Evolutionary conservation across 176 grass and related monocot genomes (phyloP).

Genomic region (Aegilops tauschii): DNA sequence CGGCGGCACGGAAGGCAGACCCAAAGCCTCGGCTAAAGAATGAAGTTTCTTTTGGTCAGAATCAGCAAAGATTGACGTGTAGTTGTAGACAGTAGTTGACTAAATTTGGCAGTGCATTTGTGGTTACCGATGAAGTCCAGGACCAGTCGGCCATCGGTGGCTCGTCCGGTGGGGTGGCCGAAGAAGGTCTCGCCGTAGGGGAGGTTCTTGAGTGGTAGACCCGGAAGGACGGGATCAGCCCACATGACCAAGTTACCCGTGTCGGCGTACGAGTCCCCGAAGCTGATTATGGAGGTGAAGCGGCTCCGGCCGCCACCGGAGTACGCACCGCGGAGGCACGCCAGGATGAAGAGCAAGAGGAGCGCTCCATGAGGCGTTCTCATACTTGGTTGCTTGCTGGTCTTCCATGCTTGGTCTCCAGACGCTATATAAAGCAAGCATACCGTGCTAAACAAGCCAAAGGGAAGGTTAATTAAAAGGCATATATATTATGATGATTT

Average conservation of each 20-base stretch:
- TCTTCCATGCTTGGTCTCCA: neutral
- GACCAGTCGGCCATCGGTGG: slow-evolving; percentile 43
- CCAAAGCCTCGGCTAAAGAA: slow-evolving; percentile 32
- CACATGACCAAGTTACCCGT: slow-evolving; percentile 37
- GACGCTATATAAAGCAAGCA: neutral
- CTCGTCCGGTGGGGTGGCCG: slow-evolving; percentile 30
- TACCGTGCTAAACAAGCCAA: neutral
- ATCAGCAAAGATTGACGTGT: neutral
- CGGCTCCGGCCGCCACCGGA: neutral
- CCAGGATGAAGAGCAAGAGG: neutral
- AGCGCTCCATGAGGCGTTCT: neutral
- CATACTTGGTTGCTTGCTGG: neutral
- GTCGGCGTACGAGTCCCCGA: slow-evolving; percentile 45
- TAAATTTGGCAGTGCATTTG: no score
- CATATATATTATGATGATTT: no score
- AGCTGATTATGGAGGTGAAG: slow-evolving; percentile 43
- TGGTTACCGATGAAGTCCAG: slow-evolving; percentile 48
- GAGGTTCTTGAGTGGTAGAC: neutral
- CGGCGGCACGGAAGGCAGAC: slow-evolving; percentile 45
- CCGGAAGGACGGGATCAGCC: neutral
- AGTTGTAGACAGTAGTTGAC: neutral
- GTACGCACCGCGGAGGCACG: neutral
- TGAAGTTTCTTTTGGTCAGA: no score
- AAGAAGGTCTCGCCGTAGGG: slow-evolving; percentile 56
- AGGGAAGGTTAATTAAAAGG: neutral